phyloP scores from a whole-genome alignment of 768 basidiomycete genomes.

The Clitopilus hobsonii region DNA sequence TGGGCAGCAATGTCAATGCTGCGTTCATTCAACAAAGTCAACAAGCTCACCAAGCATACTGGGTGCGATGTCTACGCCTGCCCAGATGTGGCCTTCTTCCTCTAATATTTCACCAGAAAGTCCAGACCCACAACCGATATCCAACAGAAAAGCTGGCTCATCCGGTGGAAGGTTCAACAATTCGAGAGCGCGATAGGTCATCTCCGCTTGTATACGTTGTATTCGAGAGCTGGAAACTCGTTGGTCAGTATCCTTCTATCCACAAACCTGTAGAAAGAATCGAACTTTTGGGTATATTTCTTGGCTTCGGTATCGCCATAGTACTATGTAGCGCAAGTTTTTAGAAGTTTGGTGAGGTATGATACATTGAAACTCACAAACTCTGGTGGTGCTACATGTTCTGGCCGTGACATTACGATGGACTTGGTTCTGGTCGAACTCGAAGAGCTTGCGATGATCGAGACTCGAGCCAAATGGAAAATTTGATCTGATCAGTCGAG shows the following conservation, averaged over 20 bases:
- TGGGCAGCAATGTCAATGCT: constrained; percentile 21
- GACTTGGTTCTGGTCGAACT: neutral
- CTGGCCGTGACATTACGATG: constrained; percentile 75
- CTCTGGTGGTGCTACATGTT: constrained; percentile 85
- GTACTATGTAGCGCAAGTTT: constrained; percentile 62
- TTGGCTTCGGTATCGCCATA: constrained; percentile 94
- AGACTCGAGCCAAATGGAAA: neutral
- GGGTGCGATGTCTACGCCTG: constrained; percentile 91
- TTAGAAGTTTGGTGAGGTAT: constrained; percentile 4
- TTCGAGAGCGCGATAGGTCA: constrained; percentile 96
- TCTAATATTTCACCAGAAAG: constrained; percentile 94
- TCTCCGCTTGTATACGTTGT: constrained; percentile 93
- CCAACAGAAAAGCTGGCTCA: constrained; percentile 81
- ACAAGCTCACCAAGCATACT: constrained; percentile 84
- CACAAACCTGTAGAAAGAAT: constrained; percentile 6
- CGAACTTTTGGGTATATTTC: constrained; percentile 95
- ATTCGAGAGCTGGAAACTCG: constrained; percentile 71
- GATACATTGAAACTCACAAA: constrained; percentile 55
- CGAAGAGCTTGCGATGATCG: neutral
- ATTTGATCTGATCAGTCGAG: neutral
- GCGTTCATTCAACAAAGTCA: neutral
- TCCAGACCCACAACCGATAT: constrained; percentile 98
- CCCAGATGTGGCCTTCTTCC: constrained; percentile 91
- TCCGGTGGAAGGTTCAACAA: constrained; percentile 78
- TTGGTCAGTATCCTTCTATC: constrained; percentile 10